Evolutionary conservation across 129 eudicot species (phyloP).

Genomic region (carrot (Daucus carota)): DNA sequence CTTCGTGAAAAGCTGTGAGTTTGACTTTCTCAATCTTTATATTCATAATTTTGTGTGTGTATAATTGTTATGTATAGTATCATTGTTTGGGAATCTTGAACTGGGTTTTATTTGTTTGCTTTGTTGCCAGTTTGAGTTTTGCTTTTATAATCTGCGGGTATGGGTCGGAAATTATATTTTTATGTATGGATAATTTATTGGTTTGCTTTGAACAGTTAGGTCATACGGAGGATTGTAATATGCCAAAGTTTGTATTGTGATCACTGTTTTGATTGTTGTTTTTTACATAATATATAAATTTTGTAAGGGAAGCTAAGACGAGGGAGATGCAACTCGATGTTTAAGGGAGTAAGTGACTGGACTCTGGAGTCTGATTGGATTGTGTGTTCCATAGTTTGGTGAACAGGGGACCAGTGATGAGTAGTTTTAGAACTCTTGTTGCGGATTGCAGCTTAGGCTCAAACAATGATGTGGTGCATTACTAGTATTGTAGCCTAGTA

Average conservation of each 20-base stretch:
- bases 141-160: neutral
- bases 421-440: neutral
- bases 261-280: neutral
- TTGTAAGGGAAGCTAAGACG: neutral
- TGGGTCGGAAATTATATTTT: neutral
- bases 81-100: neutral
- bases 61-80: neutral
- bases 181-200: neutral
- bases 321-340: neutral
- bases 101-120: neutral
- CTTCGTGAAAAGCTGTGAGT: slow-evolving; percentile 88
- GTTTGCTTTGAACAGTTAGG: no score
- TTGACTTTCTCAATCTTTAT: neutral
- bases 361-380: neutral
- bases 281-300: neutral
- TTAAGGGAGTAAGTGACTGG: neutral
- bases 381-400: neutral
- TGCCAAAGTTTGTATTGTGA: neutral
- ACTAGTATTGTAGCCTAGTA: neutral
- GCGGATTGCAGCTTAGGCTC: neutral
- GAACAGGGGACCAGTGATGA: neutral
- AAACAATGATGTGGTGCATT: neutral
- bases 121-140: neutral
- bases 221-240: no score
- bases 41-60: no score